phyloP scores from a whole-genome alignment of 163 green algal genomes.

The Smithsoniella earleae region DNA sequence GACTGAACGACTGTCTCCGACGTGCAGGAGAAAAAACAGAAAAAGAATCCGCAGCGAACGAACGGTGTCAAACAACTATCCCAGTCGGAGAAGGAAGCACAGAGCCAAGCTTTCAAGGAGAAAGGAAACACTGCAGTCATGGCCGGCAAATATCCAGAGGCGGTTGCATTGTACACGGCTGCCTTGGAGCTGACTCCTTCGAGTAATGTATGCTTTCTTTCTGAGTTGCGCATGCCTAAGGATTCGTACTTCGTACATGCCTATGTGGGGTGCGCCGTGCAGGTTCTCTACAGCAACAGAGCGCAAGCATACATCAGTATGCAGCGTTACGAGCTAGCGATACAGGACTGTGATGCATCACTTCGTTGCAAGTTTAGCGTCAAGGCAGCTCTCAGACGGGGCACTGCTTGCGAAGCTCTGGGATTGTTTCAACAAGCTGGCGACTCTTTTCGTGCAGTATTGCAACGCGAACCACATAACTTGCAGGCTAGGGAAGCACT shows the following conservation, averaged over 20 bases:
- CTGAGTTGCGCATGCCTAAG: neutral
- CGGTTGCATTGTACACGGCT: neutral
- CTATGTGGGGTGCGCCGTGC: neutral
- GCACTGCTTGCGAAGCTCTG: neutral
- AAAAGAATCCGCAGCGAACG: neutral
- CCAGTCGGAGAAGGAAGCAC: neutral
- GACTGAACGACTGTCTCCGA: neutral
- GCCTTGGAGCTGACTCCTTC: conserved; percentile 20
- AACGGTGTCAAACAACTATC: neutral
- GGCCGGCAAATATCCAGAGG: neutral
- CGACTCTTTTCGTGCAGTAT: conserved; percentile 1
- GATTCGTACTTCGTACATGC: neutral
- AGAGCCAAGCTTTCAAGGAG: neutral
- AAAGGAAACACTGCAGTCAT: conserved; percentile 21
- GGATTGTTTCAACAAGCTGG: neutral
- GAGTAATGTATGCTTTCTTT: conserved; percentile 1
- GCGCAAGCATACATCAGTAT: conserved; percentile 24
- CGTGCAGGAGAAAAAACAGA: conserved; percentile 10
- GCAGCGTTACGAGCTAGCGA: neutral
- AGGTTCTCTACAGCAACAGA: conserved; percentile 29
- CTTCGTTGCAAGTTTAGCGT: conserved; percentile 3
- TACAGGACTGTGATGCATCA: neutral
- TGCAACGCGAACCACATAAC: neutral
- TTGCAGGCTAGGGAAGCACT: neutral
- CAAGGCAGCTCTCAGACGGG: conserved; percentile 15